Conservation (phyloP, 441 rosid species). For the Adansonia grandidieri region DNA sequence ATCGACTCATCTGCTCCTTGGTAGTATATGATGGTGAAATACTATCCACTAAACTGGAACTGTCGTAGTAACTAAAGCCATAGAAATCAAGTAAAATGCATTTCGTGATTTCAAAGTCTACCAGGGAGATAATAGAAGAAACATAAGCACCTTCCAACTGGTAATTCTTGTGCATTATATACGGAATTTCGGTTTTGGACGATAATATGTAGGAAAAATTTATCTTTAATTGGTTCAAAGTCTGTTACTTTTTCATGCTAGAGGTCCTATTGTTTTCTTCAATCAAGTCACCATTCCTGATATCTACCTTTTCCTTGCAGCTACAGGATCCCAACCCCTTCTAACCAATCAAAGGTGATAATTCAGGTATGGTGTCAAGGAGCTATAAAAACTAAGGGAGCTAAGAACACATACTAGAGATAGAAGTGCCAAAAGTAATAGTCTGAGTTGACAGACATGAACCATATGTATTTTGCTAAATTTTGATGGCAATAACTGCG, state of each 20-base stretch:
- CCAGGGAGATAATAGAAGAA: not conserved
- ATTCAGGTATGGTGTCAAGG: constrained; percentile 21
- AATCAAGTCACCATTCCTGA: not conserved
- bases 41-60: not conserved
- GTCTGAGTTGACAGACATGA: constrained; percentile 19
- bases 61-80: not conserved
- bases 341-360: constrained; percentile 50
- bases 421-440: constrained; percentile 13
- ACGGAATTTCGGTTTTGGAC: not conserved
- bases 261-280: not conserved
- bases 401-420: constrained; percentile 7
- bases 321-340: constrained; percentile 60
- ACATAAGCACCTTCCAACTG: not conserved
- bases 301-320: constrained; percentile 45
- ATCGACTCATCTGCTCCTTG: not conserved
- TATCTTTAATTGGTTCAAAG: not conserved
- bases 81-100: not conserved
- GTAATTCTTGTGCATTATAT: not conserved
- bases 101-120: not conserved
- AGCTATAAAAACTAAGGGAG: not conserved
- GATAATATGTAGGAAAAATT: not conserved
- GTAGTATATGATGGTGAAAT: not conserved
- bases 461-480: constrained; percentile 8
- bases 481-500: constrained; percentile 25
- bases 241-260: not conserved